Evolutionary conservation across 2,329 filamentous ascomycete genomes (phyloP).

Genomic region (Thyridium curvatum): DNA sequence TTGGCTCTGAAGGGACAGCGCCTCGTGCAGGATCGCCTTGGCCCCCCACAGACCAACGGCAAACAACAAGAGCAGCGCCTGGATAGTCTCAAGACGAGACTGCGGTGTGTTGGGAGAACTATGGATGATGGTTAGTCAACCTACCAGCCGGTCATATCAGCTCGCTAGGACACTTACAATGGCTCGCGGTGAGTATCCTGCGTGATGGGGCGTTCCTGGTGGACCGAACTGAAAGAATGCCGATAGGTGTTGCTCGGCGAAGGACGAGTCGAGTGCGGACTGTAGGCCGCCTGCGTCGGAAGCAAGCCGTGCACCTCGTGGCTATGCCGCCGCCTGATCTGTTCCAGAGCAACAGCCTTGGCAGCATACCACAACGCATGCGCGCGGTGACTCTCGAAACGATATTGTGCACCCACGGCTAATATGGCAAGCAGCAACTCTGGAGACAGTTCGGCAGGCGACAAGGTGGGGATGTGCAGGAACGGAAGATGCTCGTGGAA

Average conservation of each 20-base stretch:
- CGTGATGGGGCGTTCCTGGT: slow-evolving; percentile 49
- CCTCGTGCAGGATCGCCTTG: slow-evolving; percentile 53
- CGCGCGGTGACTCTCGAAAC: slow-evolving; percentile 52
- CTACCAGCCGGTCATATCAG: background rate
- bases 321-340: slow-evolving; percentile 50
- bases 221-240: slow-evolving; percentile 52
- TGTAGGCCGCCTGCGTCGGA: slow-evolving; percentile 52
- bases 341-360: slow-evolving; percentile 50
- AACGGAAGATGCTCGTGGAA: slow-evolving; percentile 57
- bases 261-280: slow-evolving; percentile 52
- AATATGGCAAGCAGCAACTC: slow-evolving; percentile 63
- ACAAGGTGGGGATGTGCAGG: slow-evolving; percentile 61
- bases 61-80: slow-evolving; percentile 55
- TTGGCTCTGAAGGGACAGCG: slow-evolving; percentile 51
- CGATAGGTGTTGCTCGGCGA: slow-evolving; percentile 52
- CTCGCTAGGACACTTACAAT: slow-evolving; percentile 38
- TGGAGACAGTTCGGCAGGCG: slow-evolving; percentile 56
- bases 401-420: slow-evolving; percentile 62
- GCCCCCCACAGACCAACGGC: slow-evolving; percentile 56
- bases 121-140: slow-evolving; percentile 4
- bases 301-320: slow-evolving; percentile 50
- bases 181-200: slow-evolving; percentile 54
- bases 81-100: slow-evolving; percentile 57
- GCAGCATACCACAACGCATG: slow-evolving; percentile 57
- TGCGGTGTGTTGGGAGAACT: slow-evolving; percentile 55